Conservation (phyloP, 208 protist genomes). For the Wallacemonas sp. region DNA sequence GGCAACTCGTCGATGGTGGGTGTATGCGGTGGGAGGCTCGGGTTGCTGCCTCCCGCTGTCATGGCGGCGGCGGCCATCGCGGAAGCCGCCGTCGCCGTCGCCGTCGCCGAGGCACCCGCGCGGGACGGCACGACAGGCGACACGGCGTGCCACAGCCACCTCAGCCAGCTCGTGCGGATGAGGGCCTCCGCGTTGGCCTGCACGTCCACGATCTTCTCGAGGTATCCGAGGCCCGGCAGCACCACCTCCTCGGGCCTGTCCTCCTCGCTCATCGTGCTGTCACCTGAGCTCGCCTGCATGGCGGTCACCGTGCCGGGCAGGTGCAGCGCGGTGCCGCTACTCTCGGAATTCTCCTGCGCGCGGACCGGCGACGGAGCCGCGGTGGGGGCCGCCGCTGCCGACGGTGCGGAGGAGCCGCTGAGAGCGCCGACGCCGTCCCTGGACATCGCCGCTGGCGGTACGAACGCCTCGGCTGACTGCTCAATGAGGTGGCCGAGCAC, state of each 20-base stretch:
- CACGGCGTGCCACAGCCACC: slow-evolving; percentile 75
- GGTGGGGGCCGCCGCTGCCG: not conserved
- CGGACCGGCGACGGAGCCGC: not conserved
- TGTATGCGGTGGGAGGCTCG: not conserved
- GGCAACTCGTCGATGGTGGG: not conserved
- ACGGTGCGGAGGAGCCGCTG: not conserved
- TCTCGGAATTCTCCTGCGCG: not conserved
- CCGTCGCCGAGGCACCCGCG: not conserved
- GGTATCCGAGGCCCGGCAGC: slow-evolving; percentile 61
- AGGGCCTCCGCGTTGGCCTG: slow-evolving; percentile 61
- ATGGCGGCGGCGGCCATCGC: not conserved
- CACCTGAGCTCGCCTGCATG: slow-evolving; percentile 4
- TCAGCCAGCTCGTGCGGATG: slow-evolving; percentile 72
- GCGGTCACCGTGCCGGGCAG: not conserved
- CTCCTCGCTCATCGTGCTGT: slow-evolving; percentile 23
- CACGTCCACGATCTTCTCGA: slow-evolving; percentile 83
- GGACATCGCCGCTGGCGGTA: not conserved
- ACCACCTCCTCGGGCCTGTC: slow-evolving; percentile 42
- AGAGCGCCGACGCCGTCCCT: too few relatives aligned
- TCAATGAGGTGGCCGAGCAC: slow-evolving; percentile 42
- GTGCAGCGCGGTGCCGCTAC: not conserved
- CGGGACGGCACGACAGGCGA: slow-evolving; percentile 34
- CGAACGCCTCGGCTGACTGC: slow-evolving; percentile 1
- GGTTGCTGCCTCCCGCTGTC: not conserved
- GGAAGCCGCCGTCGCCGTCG: not conserved